Evolutionary conservation across 257 asterid genomes (phyloP).

Genomic region (Nicotiana otophora): DNA sequence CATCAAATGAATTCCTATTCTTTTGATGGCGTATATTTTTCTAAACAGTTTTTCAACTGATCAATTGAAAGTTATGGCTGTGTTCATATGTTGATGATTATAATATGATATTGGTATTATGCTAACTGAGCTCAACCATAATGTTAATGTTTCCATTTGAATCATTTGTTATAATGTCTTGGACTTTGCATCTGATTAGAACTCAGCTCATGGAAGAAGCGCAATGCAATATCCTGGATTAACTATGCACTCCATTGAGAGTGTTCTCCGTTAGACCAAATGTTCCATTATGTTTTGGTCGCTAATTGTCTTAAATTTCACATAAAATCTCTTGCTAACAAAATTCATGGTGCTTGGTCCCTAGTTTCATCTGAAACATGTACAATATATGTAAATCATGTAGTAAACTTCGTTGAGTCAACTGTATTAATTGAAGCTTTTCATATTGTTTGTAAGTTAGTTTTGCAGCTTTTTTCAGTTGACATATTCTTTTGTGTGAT

Average conservation of each 20-base stretch:
- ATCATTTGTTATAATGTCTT: neutral
- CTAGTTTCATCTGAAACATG: neutral
- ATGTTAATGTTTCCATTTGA: neutral
- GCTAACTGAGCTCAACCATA: neutral
- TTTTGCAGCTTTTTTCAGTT: neutral
- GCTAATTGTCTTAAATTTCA: constrained; percentile 2
- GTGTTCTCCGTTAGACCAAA: neutral
- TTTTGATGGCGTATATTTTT: neutral
- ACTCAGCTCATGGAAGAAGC: neutral
- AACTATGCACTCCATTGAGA: neutral
- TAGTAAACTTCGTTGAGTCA: neutral
- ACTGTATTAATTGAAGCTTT: neutral
- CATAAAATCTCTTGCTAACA: neutral
- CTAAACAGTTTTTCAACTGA: neutral
- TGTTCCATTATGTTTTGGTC: neutral
- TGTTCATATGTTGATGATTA: neutral
- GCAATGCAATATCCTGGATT: neutral
- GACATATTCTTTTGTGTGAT: neutral
- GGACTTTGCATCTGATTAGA: constrained; percentile 3
- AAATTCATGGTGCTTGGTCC: neutral
- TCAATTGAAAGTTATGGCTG: neutral
- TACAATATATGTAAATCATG: neutral
- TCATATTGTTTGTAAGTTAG: neutral
- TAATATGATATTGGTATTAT: constrained; percentile 1
- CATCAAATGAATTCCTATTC: neutral